Evolutionary conservation across 2,329 filamentous ascomycete species (phyloP), one percentile per base, ranked within the genome.

Genomic region (Arthrobotrys pseudoclavata): DNA sequence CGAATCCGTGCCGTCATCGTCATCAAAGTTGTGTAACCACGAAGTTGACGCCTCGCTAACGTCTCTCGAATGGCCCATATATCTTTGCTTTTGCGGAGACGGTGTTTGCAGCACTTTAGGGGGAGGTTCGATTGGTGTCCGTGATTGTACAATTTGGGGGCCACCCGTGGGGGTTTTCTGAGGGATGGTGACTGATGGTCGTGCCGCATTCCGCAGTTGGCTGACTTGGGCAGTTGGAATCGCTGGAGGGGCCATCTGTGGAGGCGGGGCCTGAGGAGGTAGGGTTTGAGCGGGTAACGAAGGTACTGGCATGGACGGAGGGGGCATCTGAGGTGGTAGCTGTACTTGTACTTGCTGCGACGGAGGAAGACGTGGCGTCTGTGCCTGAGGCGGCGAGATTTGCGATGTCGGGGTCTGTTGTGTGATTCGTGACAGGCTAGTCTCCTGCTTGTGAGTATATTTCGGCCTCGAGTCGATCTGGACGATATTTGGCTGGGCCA

Each of bases 1-100:
- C 0, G 94, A 97, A 2, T 90, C 90, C 0, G 94, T 97, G 18
- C 89, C 91, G 40, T 91, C 92, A 22, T 94, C 97, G 81, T 97
- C 94, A 82, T 97, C 92, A 70, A 96, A 96, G 0, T 93, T 95
- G 82, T 97, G 93, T n/a, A 97, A 85, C 94, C 94, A 97, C 0
- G 94, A 97, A 64, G 92, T 93, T 3, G 92, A 93, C 82, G 94
- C 92, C 78, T 91, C 90, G 82, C 92, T 95, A 10, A 79, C 79
- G 55, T 81, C 79, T 15, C 81, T 80, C n/a, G 81, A 82, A 74
- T 82, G 81, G 3, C 72, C 74, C 47, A 78, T 69, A n/a, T 72
- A 15, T 29, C 62, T 61, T 45, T 77, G 74, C 47, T 71, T 77
- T 67, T 77, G 67, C 15, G 74, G 74, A 10, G 74, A 77, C 34